These are phyloP conservation scores for Fusarium setosum DNA, from an alignment of 2,329 filamentous ascomycete species.

Conservation along the genomic window DNA sequence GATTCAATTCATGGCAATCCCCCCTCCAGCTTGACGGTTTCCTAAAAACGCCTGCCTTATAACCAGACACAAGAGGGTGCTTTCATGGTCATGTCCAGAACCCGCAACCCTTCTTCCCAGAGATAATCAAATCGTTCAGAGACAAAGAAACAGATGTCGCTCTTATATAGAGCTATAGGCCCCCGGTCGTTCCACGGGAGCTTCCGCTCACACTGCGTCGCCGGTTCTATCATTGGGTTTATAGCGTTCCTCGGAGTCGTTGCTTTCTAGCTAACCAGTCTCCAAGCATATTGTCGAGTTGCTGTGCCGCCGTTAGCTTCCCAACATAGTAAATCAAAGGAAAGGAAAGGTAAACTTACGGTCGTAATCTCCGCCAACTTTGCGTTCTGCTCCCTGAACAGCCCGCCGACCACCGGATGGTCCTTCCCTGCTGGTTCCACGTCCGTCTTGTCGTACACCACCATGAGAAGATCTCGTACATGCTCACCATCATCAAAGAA, in stretches of 20 bases:
- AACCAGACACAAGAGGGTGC: conserved; percentile 42
- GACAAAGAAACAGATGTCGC: conserved; percentile 34
- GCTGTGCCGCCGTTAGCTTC: conserved; percentile 54
- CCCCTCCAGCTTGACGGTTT: conserved; percentile 22
- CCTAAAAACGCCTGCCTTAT: conserved; percentile 42
- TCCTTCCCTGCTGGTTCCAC: conserved; percentile 83
- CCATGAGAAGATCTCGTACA: conserved; percentile 87
- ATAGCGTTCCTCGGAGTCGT: conserved; percentile 66
- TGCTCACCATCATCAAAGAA: conserved; percentile 93
- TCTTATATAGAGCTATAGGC: conserved; percentile 25
- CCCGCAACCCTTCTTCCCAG: conserved; percentile 37
- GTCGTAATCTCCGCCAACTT: conserved; percentile 87
- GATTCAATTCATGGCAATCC: conserved; percentile 42
- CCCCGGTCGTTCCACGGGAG: conserved; percentile 14
- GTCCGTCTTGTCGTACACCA: conserved; percentile 93
- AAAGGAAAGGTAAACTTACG: conserved; percentile 61
- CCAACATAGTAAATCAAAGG: neutral
- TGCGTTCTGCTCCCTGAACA: conserved; percentile 90
- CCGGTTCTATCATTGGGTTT: conserved; percentile 11
- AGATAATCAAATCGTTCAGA: conserved; percentile 44
- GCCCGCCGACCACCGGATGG: conserved; percentile 81
- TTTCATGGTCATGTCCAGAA: conserved; percentile 39
- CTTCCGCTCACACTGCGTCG: conserved; percentile 2
- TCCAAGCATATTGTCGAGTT: conserved; percentile 88
- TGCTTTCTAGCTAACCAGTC: conserved; percentile 82